These are phyloP conservation scores for Omphalea diandra DNA, from an alignment of 441 rosid genomes.

Conservation along the genomic window DNA sequence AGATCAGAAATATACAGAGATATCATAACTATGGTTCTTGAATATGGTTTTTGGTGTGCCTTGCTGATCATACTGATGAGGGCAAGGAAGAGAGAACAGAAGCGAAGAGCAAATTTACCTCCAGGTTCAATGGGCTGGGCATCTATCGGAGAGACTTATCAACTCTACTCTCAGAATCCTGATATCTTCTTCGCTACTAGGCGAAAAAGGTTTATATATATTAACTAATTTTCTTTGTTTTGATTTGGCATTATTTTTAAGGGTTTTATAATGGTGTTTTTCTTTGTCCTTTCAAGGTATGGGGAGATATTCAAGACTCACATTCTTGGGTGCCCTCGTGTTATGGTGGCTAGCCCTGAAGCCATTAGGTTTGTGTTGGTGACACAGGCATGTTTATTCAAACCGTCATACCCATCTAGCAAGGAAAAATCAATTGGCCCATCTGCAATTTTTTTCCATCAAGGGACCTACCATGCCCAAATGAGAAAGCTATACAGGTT, in stretches of 20 bases:
- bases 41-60: neutral
- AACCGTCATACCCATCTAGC: constrained; percentile 88
- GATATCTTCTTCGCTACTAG: constrained; percentile 61
- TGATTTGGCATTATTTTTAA: too few species aligned
- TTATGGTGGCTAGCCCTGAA: constrained; percentile 82
- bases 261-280: neutral
- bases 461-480: constrained; percentile 65
- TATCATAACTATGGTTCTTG: neutral
- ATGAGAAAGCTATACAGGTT: constrained; percentile 66
- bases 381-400: constrained; percentile 75
- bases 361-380: constrained; percentile 82
- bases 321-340: constrained; percentile 80
- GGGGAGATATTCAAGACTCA: constrained; percentile 87
- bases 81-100: neutral
- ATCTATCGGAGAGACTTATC: constrained; percentile 75
- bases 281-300: constrained; percentile 38
- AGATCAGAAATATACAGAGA: neutral
- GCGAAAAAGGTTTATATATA: constrained; percentile 49
- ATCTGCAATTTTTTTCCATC: constrained; percentile 80
- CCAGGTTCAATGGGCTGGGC: constrained; percentile 97
- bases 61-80: neutral
- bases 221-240: neutral
- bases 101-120: constrained; percentile 46
- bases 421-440: constrained; percentile 87
- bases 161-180: constrained; percentile 80